These are phyloP conservation scores for Pseudozyma sp. DNA, from an alignment of 1,284 basidiomycete species.

Conservation along the genomic window DNA sequence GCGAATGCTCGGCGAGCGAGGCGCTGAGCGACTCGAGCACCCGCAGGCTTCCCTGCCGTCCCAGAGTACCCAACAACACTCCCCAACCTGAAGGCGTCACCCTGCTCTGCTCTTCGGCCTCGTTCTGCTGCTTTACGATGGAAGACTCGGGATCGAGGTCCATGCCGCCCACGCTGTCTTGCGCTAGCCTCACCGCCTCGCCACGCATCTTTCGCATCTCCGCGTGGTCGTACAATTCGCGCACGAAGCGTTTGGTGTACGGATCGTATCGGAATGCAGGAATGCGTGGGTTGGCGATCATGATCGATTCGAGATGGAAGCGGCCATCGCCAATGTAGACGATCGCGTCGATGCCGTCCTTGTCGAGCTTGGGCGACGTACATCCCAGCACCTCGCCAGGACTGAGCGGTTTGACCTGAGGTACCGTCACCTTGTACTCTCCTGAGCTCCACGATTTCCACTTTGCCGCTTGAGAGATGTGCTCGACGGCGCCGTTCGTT, in stretches of 20 bases:
- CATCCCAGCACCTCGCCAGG: constrained; percentile 98
- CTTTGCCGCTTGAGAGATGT: constrained; percentile 45
- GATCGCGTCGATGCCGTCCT: constrained; percentile 60
- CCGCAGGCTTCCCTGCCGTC: constrained; percentile 89
- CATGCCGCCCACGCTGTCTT: constrained; percentile 46
- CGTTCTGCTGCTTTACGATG: constrained; percentile 16
- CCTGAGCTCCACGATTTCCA: constrained; percentile 47
- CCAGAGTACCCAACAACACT: constrained; percentile 93
- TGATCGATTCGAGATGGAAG: constrained; percentile 97
- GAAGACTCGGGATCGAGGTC: constrained; percentile 26
- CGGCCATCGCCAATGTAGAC: constrained; percentile 94
- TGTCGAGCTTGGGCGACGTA: constrained; percentile 81
- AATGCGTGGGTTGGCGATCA: constrained; percentile 97
- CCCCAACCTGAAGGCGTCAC: constrained; percentile 76
- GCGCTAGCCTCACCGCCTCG: constrained; percentile 76
- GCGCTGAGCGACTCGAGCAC: constrained; percentile 76
- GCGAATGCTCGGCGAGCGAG: constrained; percentile 38
- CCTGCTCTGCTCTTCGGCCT: constrained; percentile 47
- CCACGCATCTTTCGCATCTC: constrained; percentile 81
- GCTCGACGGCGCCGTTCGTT: constrained; percentile 17
- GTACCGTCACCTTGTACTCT: constrained; percentile 73
- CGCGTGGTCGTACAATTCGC: constrained; percentile 89
- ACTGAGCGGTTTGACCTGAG: constrained; percentile 90
- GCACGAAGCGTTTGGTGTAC: constrained; percentile 94
- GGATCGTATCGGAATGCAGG: constrained; percentile 98